These are phyloP conservation scores for Rheum nobile DNA, from an alignment of 148 eudicot genomes.

Conservation along the genomic window DNA sequence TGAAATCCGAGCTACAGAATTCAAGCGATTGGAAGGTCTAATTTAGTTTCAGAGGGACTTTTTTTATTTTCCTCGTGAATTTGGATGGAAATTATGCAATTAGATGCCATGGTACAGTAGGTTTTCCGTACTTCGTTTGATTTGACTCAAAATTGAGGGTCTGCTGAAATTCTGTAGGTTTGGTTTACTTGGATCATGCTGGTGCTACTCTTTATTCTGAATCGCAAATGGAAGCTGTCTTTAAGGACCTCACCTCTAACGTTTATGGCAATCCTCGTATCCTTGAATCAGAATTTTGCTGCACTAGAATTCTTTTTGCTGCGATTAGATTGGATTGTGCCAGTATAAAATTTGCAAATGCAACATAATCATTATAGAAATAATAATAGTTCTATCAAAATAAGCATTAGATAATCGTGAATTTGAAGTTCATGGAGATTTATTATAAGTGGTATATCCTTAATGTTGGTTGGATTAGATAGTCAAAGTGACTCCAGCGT, in stretches of 20 bases:
- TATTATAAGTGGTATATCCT: background rate
- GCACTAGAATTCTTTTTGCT: background rate
- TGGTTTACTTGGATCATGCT: conserved; percentile 91
- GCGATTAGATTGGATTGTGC: background rate
- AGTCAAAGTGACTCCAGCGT: conserved; percentile 78
- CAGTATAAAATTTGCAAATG: background rate
- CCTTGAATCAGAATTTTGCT: conserved; percentile 15
- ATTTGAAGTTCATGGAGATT: too few species aligned
- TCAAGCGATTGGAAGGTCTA: conserved; percentile 51
- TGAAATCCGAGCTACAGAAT: conserved; percentile 66
- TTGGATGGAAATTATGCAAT: background rate
- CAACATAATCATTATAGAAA: background rate
- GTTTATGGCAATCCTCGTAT: conserved; percentile 94
- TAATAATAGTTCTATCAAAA: background rate
- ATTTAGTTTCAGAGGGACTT: background rate
- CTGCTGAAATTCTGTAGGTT: conserved; percentile 24
- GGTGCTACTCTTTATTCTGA: conserved; percentile 95
- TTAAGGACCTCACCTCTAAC: conserved; percentile 59
- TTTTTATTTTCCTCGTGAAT: background rate
- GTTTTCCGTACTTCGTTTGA: background rate
- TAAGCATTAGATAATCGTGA: too few species aligned
- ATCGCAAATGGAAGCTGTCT: conserved; percentile 72
- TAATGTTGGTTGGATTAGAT: conserved; percentile 27
- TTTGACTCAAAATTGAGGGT: background rate
- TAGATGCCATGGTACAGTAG: background rate